phyloP scores from a whole-genome alignment of 495 filamentous ascomycete genomes.

The Trichoderma asperelloides region DNA sequence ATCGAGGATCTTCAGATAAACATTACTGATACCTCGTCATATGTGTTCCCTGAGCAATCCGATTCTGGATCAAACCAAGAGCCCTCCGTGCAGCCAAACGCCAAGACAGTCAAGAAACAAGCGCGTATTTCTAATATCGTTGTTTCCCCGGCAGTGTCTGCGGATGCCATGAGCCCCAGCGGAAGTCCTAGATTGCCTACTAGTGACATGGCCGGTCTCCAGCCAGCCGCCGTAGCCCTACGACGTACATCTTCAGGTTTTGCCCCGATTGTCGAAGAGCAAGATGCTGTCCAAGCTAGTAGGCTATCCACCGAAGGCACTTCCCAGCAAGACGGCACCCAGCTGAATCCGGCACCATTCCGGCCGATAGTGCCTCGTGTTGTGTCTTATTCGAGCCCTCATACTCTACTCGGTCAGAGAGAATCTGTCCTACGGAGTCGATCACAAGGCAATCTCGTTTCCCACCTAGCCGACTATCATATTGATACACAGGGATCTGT shows the following conservation, averaged over 20 bases:
- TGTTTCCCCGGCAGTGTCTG: not conserved
- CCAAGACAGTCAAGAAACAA: not conserved
- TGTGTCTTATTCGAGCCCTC: slow-evolving; percentile 29
- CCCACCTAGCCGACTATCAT: slow-evolving; percentile 15
- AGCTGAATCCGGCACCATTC: not conserved
- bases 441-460: slow-evolving; percentile 20
- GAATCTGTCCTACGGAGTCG: slow-evolving; percentile 50
- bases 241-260: not conserved
- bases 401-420: slow-evolving; percentile 55
- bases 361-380: slow-evolving; percentile 49
- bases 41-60: slow-evolving; percentile 27
- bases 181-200: not conserved
- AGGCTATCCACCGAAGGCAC: not conserved
- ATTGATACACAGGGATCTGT: slow-evolving; percentile 18
- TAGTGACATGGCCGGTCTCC: not conserved
- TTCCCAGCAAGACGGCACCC: not conserved
- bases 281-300: not conserved
- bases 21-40: slow-evolving; percentile 34
- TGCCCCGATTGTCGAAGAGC: slow-evolving; percentile 7
- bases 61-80: slow-evolving; percentile 23
- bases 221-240: not conserved
- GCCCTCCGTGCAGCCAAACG: not conserved
- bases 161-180: not conserved
- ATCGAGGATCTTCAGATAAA: slow-evolving; percentile 62
- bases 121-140: not conserved